phyloP scores from a whole-genome alignment of 2,329 filamentous ascomycete species.

The Calonectria pauciramosa region DNA sequence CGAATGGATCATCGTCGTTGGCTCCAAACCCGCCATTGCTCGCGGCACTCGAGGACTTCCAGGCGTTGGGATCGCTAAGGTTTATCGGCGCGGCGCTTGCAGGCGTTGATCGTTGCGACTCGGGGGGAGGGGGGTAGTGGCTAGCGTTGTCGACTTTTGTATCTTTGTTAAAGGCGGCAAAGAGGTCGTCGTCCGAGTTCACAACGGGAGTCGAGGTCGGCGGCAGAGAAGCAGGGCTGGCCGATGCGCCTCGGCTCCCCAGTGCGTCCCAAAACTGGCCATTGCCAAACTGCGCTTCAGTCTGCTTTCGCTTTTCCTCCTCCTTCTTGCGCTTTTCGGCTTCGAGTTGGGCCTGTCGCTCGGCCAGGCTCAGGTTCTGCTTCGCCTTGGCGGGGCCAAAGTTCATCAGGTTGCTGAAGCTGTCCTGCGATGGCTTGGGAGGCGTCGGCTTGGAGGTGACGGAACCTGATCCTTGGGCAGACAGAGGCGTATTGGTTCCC shows the following conservation, averaged over 20 bases:
- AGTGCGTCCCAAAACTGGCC: conserved; percentile 82
- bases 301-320: conserved; percentile 77
- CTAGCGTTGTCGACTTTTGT: conserved; percentile 78
- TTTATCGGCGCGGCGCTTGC: conserved; percentile 61
- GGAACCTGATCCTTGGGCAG: conserved; percentile 61
- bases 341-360: conserved; percentile 79
- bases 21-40: conserved; percentile 58
- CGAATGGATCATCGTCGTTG: conserved; percentile 92
- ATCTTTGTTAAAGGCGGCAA: conserved; percentile 76
- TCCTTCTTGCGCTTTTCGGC: conserved; percentile 79
- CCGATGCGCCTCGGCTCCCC: conserved; percentile 66
- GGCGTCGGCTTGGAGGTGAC: conserved; percentile 59
- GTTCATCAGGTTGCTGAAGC: conserved; percentile 82
- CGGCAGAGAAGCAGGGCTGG: conserved; percentile 47
- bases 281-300: conserved; percentile 84
- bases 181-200: conserved; percentile 72
- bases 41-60: conserved; percentile 53
- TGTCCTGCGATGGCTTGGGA: conserved; percentile 73
- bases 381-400: conserved; percentile 69
- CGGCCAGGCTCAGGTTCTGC: conserved; percentile 82
- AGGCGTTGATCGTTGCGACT: conserved; percentile 60
- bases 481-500: conserved; percentile 69
- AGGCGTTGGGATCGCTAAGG: conserved; percentile 67
- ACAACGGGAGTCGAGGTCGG: conserved; percentile 30
- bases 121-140: conserved; percentile 69